Conservation (phyloP, 2,329 filamentous ascomycete species). For the Epichloe uncinata region DNA sequence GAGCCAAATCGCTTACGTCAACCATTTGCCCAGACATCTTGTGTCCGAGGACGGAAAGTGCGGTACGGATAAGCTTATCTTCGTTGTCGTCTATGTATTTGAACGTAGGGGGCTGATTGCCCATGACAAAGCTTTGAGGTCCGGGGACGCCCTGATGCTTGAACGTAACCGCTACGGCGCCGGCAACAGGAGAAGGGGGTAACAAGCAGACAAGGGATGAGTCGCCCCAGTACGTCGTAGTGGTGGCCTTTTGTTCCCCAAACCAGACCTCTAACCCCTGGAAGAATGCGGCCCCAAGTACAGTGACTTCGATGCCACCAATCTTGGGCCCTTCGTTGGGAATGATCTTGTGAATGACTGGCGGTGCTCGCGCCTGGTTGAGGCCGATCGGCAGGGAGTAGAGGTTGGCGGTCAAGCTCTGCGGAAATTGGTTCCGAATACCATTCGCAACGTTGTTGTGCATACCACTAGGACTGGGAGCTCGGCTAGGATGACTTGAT, state of each 20-base stretch:
- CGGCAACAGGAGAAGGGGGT: slow-evolving; percentile 54
- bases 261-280: slow-evolving; percentile 73
- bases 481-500: slow-evolving; percentile 62
- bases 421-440: slow-evolving; percentile 30
- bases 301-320: slow-evolving; percentile 77
- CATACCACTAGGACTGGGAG: slow-evolving; percentile 54
- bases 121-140: slow-evolving; percentile 21
- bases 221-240: slow-evolving; percentile 69
- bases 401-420: slow-evolving; percentile 33
- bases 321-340: slow-evolving; percentile 69
- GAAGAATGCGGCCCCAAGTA: slow-evolving; percentile 69
- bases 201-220: slow-evolving; percentile 65
- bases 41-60: slow-evolving; percentile 48
- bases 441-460: slow-evolving; percentile 31
- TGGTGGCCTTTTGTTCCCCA: slow-evolving; percentile 49
- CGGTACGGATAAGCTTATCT: slow-evolving; percentile 53
- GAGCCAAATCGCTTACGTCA: slow-evolving; percentile 47
- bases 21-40: slow-evolving; percentile 52
- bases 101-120: slow-evolving; percentile 42
- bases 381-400: slow-evolving; percentile 37
- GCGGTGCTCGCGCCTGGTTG: slow-evolving; percentile 31
- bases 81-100: slow-evolving; percentile 63
- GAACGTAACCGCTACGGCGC: slow-evolving; percentile 59
- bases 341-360: slow-evolving; percentile 69
- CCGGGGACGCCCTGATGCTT: slow-evolving; percentile 35